These are phyloP conservation scores for Dothideomycetes sp. DNA, from an alignment of 2,329 filamentous ascomycete genomes.

Conservation along the genomic window DNA sequence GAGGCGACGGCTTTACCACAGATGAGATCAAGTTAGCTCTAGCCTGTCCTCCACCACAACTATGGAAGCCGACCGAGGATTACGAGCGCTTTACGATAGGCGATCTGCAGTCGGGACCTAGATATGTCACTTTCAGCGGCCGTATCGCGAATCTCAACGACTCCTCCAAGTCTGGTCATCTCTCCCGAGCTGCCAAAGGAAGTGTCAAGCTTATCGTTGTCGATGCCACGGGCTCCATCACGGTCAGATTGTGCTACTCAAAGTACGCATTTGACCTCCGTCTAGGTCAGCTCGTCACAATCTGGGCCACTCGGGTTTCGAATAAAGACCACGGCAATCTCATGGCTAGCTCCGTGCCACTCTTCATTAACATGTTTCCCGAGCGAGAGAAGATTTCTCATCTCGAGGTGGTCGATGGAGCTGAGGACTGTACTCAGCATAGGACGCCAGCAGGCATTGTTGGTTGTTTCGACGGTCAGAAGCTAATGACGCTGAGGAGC, in stretches of 20 bases:
- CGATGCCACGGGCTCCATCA: conserved; percentile 44
- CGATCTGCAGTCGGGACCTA: conserved; percentile 38
- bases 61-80: conserved; percentile 39
- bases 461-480: conserved; percentile 25
- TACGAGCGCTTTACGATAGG: conserved; percentile 36
- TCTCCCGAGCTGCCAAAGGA: conserved; percentile 35
- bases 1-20: conserved; percentile 44
- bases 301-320: conserved; percentile 48
- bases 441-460: conserved; percentile 36
- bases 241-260: conserved; percentile 43
- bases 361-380: conserved; percentile 47
- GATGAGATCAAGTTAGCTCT: conserved; percentile 27
- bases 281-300: conserved; percentile 43
- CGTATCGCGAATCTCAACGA: conserved; percentile 46
- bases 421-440: conserved; percentile 31
- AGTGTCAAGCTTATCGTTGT: conserved; percentile 45
- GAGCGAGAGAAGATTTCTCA: conserved; percentile 44
- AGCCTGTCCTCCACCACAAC: conserved; percentile 11
- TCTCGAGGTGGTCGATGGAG: conserved; percentile 41
- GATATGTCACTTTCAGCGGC: conserved; percentile 41
- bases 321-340: conserved; percentile 31
- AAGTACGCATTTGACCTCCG: conserved; percentile 30
- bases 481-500: conserved; percentile 45
- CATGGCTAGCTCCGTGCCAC: conserved; percentile 32
- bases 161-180: conserved; percentile 29